These are phyloP conservation scores for Calonectria naviculata DNA, from an alignment of 2,329 filamentous ascomycete genomes.

Conservation along the genomic window DNA sequence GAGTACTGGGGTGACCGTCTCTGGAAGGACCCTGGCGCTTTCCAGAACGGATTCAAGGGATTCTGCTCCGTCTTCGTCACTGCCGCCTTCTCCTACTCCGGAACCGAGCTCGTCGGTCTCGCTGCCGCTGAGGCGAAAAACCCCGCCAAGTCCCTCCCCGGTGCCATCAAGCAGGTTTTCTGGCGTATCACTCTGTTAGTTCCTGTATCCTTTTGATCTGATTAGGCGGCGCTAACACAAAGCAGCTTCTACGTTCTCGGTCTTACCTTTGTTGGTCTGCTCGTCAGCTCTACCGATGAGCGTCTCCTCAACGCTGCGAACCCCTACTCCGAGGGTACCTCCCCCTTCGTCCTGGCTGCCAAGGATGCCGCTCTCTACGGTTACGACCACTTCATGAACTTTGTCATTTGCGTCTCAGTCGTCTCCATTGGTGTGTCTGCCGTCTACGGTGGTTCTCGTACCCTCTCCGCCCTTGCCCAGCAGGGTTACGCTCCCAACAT, in stretches of 20 bases:
- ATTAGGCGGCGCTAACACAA: not conserved
- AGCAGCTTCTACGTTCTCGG: conserved; percentile 58
- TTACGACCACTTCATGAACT: conserved; percentile 64
- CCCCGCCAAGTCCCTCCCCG: conserved; percentile 77
- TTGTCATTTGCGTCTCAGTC: conserved; percentile 64
- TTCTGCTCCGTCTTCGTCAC: conserved; percentile 77
- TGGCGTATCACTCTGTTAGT: conserved; percentile 60
- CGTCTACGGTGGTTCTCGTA: conserved; percentile 67
- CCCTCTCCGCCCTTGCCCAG: conserved; percentile 65
- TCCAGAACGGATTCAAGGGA: conserved; percentile 77
- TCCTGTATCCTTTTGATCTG: not conserved
- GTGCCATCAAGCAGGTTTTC: conserved; percentile 81
- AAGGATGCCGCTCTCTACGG: conserved; percentile 59
- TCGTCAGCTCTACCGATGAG: conserved; percentile 55
- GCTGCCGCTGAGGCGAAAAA: conserved; percentile 76
- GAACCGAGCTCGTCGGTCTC: conserved; percentile 76
- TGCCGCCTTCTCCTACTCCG: conserved; percentile 75
- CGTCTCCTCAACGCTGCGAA: conserved; percentile 52
- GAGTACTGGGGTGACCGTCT: conserved; percentile 55
- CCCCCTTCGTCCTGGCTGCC: conserved; percentile 63
- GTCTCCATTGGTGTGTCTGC: conserved; percentile 65
- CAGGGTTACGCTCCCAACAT: conserved; percentile 66
- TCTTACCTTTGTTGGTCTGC: conserved; percentile 60
- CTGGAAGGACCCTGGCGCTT: conserved; percentile 56
- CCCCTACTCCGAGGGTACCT: conserved; percentile 48